A percentile compares a stretch with the other conserved stretches of the same genome.
Conservation (phyloP, 352 stramenopile genomes). For the Phytophthora tentaculata region DNA sequence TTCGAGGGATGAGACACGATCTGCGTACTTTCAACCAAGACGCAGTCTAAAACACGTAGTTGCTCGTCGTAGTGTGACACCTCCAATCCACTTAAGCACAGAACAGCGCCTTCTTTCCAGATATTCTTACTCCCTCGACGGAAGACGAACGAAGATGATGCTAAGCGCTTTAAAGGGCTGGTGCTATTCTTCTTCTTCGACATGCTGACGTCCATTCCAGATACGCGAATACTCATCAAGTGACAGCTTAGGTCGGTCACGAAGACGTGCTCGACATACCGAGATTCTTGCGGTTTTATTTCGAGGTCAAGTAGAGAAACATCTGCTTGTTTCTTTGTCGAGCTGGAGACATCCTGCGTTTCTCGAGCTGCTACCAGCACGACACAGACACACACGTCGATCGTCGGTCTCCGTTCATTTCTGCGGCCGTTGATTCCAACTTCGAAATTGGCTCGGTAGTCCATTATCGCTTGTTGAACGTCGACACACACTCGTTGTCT, state of each 20-base stretch:
- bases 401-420: constrained; percentile 36
- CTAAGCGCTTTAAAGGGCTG: constrained; percentile 9
- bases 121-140: constrained; percentile 51
- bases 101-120: constrained; percentile 59
- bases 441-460: constrained; percentile 37
- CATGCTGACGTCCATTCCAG: constrained; percentile 36
- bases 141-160: constrained; percentile 46
- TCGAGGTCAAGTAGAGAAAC: constrained; percentile 32
- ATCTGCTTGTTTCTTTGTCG: constrained; percentile 26
- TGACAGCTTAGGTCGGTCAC: constrained; percentile 56
- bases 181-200: constrained; percentile 25
- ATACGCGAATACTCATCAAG: constrained; percentile 66
- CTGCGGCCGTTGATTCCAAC: constrained; percentile 23
- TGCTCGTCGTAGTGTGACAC: constrained; percentile 71
- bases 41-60: constrained; percentile 60
- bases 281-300: constrained; percentile 34
- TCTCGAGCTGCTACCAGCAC: constrained; percentile 42
- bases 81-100: constrained; percentile 65
- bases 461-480: constrained; percentile 33
- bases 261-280: constrained; percentile 61
- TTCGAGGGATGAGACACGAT: constrained; percentile 64
- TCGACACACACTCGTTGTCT: constrained; percentile 27
- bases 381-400: constrained; percentile 63
- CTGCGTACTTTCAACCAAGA: constrained; percentile 60
- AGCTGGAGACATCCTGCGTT: constrained; percentile 32